Conservation (phyloP, 2,329 filamentous ascomycete genomes). For the Trematosphaeria pertusa region DNA sequence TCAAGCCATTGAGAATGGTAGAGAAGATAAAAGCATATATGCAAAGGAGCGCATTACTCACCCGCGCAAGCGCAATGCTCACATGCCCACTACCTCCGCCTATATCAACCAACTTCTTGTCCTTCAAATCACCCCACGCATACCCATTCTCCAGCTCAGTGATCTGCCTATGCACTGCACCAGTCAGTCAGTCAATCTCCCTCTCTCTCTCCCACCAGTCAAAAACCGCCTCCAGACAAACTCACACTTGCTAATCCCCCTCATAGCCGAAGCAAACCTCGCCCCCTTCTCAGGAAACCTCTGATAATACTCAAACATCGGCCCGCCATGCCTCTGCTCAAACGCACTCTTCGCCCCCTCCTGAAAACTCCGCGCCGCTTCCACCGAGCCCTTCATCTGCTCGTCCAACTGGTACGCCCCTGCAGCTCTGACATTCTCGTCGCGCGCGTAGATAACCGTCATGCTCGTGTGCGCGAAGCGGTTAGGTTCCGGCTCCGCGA, state of each 20-base stretch:
- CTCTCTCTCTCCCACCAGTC: no score
- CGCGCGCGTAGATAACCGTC: not conserved
- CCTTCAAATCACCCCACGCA: constrained; percentile 23
- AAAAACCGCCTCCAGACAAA: no score
- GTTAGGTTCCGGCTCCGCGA: constrained; percentile 2
- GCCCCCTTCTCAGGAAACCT: constrained; percentile 22
- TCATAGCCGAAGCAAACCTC: constrained; percentile 33
- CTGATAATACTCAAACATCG: constrained; percentile 29
- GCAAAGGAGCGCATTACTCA: constrained; percentile 17
- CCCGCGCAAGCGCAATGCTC: constrained; percentile 25
- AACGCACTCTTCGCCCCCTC: constrained; percentile 22
- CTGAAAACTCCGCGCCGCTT: constrained; percentile 8
- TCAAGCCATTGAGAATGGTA: no score
- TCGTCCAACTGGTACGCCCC: constrained; percentile 28
- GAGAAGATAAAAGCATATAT: no score
- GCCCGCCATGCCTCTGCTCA: constrained; percentile 18
- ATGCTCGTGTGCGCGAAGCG: constrained; percentile 19
- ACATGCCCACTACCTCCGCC: constrained; percentile 36
- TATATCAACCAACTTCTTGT: constrained; percentile 32
- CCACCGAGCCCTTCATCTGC: constrained; percentile 30
- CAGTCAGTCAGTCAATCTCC: no score
- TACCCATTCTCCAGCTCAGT: constrained; percentile 24
- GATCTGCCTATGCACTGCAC: constrained; percentile 24
- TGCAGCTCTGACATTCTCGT: constrained; percentile 4
- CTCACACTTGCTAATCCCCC: constrained; percentile 18